Conservation (phyloP, 352 stramenopile genomes). For the Phytophthora constricta region DNA sequence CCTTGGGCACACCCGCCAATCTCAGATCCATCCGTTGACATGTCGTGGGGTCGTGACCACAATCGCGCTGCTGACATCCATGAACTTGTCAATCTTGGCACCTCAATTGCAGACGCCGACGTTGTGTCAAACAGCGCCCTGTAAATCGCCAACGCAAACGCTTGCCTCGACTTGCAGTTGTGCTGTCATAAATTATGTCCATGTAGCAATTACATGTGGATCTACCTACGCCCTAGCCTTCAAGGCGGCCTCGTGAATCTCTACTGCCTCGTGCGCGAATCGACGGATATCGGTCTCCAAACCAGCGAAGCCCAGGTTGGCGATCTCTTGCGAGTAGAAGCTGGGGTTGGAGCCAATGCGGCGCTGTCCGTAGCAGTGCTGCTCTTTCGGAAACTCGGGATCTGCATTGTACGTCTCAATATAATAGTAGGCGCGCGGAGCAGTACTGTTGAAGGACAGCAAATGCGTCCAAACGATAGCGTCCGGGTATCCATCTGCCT, state of each 20-base stretch:
- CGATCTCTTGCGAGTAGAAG: conserved; percentile 39
- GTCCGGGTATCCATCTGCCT: conserved; percentile 39
- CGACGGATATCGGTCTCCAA: conserved; percentile 37
- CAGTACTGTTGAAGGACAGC: conserved; percentile 58
- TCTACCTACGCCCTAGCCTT: neutral
- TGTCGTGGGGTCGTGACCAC: neutral
- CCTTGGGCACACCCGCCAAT: too few species aligned
- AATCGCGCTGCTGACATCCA: neutral
- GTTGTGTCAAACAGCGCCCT: neutral
- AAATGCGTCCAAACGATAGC: conserved; percentile 71
- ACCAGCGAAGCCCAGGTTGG: conserved; percentile 26
- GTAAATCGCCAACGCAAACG: neutral
- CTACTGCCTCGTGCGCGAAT: conserved; percentile 36
- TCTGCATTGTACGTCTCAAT: conserved; percentile 57
- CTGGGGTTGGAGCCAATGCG: conserved; percentile 36
- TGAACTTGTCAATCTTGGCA: neutral
- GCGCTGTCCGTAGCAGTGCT: conserved; percentile 66
- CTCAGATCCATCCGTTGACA: neutral
- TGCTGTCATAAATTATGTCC: conserved; percentile 5
- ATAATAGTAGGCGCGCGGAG: conserved; percentile 39
- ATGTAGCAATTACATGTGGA: neutral
- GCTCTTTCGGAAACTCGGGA: conserved; percentile 40
- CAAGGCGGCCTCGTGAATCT: neutral
- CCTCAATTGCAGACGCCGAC: neutral
- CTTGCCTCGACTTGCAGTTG: too few species aligned